These are phyloP conservation scores for Ploettnerulaceae sp. DNA, from an alignment of 2,329 filamentous ascomycete species.

Conservation along the genomic window DNA sequence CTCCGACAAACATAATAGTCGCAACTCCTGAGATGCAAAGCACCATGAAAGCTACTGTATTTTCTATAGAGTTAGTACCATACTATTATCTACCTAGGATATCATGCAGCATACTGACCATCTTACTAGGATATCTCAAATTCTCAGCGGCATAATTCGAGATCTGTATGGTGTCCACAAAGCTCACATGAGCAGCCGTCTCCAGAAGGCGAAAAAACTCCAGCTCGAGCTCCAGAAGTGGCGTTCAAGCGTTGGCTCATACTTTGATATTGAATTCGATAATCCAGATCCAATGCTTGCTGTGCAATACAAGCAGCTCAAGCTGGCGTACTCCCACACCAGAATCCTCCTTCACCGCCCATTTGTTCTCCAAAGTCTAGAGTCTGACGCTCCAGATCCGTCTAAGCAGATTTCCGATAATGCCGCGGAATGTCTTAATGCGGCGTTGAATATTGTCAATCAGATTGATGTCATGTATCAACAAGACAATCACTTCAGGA, in stretches of 20 bases:
- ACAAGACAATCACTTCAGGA: not conserved
- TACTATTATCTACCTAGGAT: not conserved
- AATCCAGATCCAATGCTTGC: not conserved
- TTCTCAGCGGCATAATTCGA: slow-evolving; percentile 5
- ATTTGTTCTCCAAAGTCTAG: slow-evolving; percentile 30
- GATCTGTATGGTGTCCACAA: slow-evolving; percentile 7
- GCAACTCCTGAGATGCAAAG: slow-evolving; percentile 32
- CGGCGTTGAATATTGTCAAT: slow-evolving; percentile 9
- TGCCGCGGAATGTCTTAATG: slow-evolving; percentile 6
- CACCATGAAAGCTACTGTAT: slow-evolving; percentile 9
- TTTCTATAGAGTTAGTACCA: slow-evolving; percentile 10
- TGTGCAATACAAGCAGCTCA: slow-evolving; percentile 9
- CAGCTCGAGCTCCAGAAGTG: slow-evolving; percentile 1
- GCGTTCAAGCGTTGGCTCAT: slow-evolving; percentile 6
- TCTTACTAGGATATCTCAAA: slow-evolving; percentile 9
- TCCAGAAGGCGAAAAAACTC: not conserved
- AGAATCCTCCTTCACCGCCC: slow-evolving; percentile 33
- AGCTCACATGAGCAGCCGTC: not conserved
- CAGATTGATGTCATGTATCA: slow-evolving; percentile 6
- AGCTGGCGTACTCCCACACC: slow-evolving; percentile 24
- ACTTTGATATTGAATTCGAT: slow-evolving; percentile 8
- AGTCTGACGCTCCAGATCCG: slow-evolving; percentile 5
- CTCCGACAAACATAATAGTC: slow-evolving; percentile 20
- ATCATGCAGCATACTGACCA: not conserved
- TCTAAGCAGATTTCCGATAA: too few relatives aligned